Base-by-base conservation (phyloP, 2,329 filamentous ascomycete genomes). In the Nemania diffusa region DNA sequence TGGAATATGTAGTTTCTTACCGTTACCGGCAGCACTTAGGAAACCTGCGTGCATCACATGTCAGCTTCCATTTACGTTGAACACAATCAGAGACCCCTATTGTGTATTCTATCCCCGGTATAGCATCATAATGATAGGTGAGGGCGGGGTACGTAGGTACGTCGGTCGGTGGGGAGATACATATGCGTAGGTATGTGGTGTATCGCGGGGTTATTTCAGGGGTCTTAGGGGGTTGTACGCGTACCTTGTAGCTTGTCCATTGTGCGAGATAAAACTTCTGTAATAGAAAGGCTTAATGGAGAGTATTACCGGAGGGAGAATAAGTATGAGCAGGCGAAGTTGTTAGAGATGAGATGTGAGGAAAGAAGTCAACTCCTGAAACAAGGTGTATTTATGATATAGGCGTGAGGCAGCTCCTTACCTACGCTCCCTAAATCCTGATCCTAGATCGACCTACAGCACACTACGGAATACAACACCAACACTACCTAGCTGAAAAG, bases 1-100 rank as follows among this genome's bases (percentile, higher is more conserved):
- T n/a, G n/a, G n/a, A n/a, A n/a, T n/a, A n/a, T n/a, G n/a, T n/a
- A 9, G 26, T 22, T 26, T 7, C 72, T 69, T 72, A 77, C 75
- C 70, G 64, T 77, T 76, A 57, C 74, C 72, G 40, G 64, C 59
- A 9, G 53, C 59, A 5, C 51, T 44, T 32, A 69, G 5, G 46
- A 69, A 62, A 58, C 61, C 71, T 72, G 17, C 50, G 11, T 1
- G 22, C 20, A 65, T 50, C n/a, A n/a, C 37, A 44, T 34, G 34
- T 72, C 51, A 71, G 65, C 56, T n/a, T 27, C 50, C 57, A 15
- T 27, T 22, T 20, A 29, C 27, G 7, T 42, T 13, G 29, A 13
- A 37, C 48, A 51, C 27, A 11, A 11, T 8, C 22, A 9, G 15
- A 22, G 52, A 15, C 9, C 32, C 48, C 20, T 15, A 8, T 27